phyloP scores from a whole-genome alignment of 2,329 filamentous ascomycete species.

The Fusarium fracticaudum region DNA sequence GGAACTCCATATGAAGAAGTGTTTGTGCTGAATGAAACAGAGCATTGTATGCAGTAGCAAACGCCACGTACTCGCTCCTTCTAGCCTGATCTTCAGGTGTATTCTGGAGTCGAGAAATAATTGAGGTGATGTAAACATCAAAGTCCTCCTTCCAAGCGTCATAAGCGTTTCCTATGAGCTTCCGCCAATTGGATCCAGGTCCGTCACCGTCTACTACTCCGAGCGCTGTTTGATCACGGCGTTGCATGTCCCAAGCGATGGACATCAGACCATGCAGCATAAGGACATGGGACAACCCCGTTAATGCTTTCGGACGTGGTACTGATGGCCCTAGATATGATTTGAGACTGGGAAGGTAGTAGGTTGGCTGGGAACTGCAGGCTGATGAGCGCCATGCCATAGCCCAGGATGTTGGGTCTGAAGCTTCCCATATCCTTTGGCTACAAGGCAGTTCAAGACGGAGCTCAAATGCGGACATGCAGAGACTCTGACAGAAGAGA shows the following conservation, averaged over 20 bases:
- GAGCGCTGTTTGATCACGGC: constrained; percentile 70
- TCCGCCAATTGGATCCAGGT: not conserved
- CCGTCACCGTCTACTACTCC: not conserved
- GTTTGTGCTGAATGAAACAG: not conserved
- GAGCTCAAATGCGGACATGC: constrained; percentile 73
- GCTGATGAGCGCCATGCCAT: constrained; percentile 30
- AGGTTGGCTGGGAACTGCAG: not conserved
- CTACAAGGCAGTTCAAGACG: constrained; percentile 65
- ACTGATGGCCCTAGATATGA: not conserved
- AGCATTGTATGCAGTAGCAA: not conserved
- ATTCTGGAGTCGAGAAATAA: not conserved
- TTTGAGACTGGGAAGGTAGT: not conserved
- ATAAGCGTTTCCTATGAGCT: not conserved
- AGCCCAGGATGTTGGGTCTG: constrained; percentile 61
- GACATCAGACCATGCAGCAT: constrained; percentile 71
- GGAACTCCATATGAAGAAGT: constrained; percentile 1
- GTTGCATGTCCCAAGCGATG: constrained; percentile 68
- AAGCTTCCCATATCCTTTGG: constrained; percentile 66
- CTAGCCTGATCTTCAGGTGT: not conserved
- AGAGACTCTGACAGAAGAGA: constrained; percentile 71
- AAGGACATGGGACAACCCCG: constrained; percentile 61
- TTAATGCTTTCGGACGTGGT: not conserved
- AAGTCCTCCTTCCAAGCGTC: not conserved
- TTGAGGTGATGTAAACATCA: not conserved
- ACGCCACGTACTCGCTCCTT: not conserved